Conservation (phyloP, 768 basidiomycete species). For the Macrolepiota dolichaula region DNA sequence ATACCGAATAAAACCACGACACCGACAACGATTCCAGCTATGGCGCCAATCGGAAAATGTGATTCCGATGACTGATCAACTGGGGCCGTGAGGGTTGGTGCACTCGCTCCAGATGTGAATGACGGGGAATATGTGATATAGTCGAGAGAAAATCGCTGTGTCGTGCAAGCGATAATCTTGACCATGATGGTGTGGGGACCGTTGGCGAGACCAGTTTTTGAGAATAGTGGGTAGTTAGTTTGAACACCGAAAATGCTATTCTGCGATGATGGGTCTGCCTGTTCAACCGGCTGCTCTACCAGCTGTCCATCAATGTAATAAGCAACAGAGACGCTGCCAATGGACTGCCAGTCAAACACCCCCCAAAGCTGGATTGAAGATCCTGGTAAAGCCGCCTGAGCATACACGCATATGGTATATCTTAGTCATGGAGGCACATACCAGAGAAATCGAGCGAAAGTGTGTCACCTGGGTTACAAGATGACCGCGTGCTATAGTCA, state of each 20-base stretch:
- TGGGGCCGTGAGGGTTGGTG: not conserved
- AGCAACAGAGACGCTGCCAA: constrained; percentile 19
- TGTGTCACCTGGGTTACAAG: constrained; percentile 12
- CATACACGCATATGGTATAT: not conserved
- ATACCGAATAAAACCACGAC: constrained; percentile 3
- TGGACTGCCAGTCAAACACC: constrained; percentile 21
- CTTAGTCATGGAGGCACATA: not conserved
- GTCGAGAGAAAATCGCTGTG: constrained; percentile 20
- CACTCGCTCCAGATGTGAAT: constrained; percentile 13
- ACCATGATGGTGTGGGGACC: constrained; percentile 21
- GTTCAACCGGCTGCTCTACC: constrained; percentile 15
- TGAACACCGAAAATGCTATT: constrained; percentile 15
- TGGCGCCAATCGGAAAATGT: constrained; percentile 13
- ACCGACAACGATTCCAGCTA: constrained; percentile 15
- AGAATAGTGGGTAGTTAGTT: constrained; percentile 23
- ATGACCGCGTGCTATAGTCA: constrained; percentile 18
- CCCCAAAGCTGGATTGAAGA: constrained; percentile 21
- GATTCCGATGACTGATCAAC: not conserved
- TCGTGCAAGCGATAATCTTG: constrained; percentile 17
- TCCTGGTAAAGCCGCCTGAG: constrained; percentile 10
- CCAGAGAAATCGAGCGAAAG: constrained; percentile 16
- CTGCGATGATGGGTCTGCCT: constrained; percentile 16
- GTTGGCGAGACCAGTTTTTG: constrained; percentile 13
- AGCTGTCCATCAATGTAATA: constrained; percentile 22
- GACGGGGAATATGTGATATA: constrained; percentile 26